phyloP scores from a whole-genome alignment of 495 filamentous ascomycete species.

The Hyaloscypha bicolor region DNA sequence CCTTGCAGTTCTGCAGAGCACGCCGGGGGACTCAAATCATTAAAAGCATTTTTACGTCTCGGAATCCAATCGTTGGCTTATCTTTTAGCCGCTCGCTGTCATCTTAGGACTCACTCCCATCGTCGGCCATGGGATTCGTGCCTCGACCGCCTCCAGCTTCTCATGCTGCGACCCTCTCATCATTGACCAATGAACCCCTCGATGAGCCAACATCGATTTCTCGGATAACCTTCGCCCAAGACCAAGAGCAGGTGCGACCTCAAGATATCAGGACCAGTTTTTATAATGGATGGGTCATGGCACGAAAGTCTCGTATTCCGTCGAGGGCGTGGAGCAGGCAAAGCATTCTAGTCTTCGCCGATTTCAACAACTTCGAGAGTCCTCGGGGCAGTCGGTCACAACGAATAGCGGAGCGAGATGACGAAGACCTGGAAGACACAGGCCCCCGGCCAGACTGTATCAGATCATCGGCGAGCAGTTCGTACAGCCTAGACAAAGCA shows the following conservation, averaged over 20 bases:
- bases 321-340: conserved; percentile 8
- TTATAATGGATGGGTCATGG: too few species aligned
- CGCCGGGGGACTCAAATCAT: too few species aligned
- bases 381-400: conserved; percentile 16
- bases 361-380: conserved; percentile 28
- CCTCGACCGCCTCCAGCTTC: conserved; percentile 7
- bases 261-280: too few species aligned
- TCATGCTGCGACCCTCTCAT: conserved; percentile 11
- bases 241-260: too few species aligned
- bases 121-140: background rate
- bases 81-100: background rate
- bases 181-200: conserved; percentile 5
- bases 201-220: background rate
- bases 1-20: too few species aligned
- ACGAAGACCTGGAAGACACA: conserved; percentile 1
- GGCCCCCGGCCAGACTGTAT: conserved; percentile 3
- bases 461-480: conserved; percentile 14
- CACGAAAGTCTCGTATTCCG: background rate
- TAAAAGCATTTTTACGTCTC: too few species aligned
- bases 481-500: conserved; percentile 18
- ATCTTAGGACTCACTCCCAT: background rate
- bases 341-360: conserved; percentile 27
- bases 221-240: background rate
- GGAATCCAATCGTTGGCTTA: too few species aligned
- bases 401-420: conserved; percentile 3